Evolutionary conservation across 129 eudicot genomes (phyloP), one percentile per base, ranked within the genome.

Genomic region (Oenanthe sinensis): DNA sequence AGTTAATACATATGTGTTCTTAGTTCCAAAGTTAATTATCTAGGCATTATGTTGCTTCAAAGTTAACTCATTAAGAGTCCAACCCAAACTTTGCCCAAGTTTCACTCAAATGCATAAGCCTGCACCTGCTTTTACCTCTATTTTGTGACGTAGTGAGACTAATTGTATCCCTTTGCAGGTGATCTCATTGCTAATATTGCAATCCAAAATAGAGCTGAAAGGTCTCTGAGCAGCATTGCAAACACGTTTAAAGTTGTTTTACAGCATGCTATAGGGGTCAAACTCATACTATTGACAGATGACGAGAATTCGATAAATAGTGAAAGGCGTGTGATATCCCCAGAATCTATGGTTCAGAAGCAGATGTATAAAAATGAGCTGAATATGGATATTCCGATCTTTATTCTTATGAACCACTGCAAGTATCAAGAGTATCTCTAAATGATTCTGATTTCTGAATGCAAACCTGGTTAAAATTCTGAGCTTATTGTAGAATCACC

Each of bases 151-250:
- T 26, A 42, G 63, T 75, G 15, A 63, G 58, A 14, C 52, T 80
- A 77, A 74, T 22, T 36, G 54, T 24, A 75, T 44, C 11, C 50
- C 62, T n/a, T 73, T 89, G 81, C 89, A 95, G 98, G 98, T 81
- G 79, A 77, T 73, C 79, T 88, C 76, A 81, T 91, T 85, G 97
- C 94, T 74, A 87, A 91, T 70, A 82, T 95, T 75, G 98, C 91
- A 48, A 91, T 95, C 74, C 81, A 79, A 45, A 87, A 95, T 71
- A 84, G 80, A 76, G 98, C 91, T 36, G 97, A 95, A 83, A 86
- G 94, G 81, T 95, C 88, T 78, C 89, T 90, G 19, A 95, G 91
- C 87, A 91, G 97, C 79, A 95, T 95, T 86, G 88, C 96, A 45
- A 88, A 90, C 90, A 88, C 98, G 26, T 90, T 95, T 79, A 96